Percentiles rank a stretch among this genome's conserved stretches.
Conservation (phyloP, 2,329 filamentous ascomycete species). For the Pleurostoma richardsiae region DNA sequence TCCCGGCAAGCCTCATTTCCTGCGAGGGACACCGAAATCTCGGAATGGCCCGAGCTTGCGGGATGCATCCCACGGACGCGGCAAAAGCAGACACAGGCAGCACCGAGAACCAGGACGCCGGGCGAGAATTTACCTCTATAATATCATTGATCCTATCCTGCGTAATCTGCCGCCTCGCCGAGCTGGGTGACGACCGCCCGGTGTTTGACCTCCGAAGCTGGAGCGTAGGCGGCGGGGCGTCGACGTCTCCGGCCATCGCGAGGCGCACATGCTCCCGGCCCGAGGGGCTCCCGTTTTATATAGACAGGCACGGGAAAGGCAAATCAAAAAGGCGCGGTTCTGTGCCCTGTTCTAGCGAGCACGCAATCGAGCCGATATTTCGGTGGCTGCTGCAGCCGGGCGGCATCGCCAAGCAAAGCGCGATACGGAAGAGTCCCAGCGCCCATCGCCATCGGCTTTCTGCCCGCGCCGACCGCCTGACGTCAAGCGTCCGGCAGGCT, state of each 20-base stretch:
- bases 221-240: constrained; percentile 1
- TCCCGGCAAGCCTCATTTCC: no score
- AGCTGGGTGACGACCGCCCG: constrained; percentile 2
- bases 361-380: no score
- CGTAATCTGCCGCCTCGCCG: constrained; percentile 16
- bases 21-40: not conserved
- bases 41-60: not conserved
- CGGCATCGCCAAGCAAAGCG: no score
- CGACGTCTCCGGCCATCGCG: constrained; percentile 3
- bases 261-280: not conserved
- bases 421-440: no score
- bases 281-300: no score
- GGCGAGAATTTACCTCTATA: constrained; percentile 19
- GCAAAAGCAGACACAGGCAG: not conserved
- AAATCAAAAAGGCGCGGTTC: no score
- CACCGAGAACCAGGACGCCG: not conserved
- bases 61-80: not conserved
- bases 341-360: no score
- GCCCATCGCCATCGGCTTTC: no score
- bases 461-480: no score
- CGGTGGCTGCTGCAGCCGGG: no score
- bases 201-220: constrained; percentile 9
- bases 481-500: no score
- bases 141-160: constrained; percentile 25
- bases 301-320: no score